Conservation (phyloP, 768 basidiomycete species). For the Leccinellum luteum region DNA sequence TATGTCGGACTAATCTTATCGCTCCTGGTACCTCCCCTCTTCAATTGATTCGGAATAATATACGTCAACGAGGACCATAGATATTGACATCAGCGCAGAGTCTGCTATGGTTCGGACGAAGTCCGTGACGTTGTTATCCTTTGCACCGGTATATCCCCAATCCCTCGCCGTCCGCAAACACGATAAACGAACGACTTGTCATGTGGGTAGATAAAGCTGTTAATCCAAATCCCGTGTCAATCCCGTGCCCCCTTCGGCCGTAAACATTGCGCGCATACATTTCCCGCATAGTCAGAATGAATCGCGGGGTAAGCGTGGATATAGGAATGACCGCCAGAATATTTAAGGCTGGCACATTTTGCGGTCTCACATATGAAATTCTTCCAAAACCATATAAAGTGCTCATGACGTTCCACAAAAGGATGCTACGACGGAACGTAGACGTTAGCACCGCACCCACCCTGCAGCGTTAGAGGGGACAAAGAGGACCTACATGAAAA, state of each 20-base stretch:
- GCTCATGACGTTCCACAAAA: background rate
- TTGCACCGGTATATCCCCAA: too few species aligned
- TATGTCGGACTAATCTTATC: too few species aligned
- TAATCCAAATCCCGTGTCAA: background rate
- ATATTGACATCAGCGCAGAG: too few species aligned
- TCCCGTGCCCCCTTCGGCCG: background rate
- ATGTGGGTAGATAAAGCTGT: background rate
- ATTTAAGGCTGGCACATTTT: background rate
- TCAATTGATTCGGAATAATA: too few species aligned
- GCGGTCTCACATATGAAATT: background rate
- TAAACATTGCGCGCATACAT: background rate
- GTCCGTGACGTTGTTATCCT: too few species aligned
- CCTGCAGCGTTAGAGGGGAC: background rate
- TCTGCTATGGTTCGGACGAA: too few species aligned
- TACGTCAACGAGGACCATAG: too few species aligned
- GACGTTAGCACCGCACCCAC: background rate
- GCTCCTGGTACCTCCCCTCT: too few species aligned
- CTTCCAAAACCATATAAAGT: background rate
- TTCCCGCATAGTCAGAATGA: background rate
- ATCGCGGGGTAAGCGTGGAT: background rate
- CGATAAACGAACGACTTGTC: too few species aligned
- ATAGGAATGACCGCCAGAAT: background rate
- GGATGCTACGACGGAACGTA: background rate
- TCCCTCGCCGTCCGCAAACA: too few species aligned
- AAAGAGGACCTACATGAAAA: background rate